A percentile compares a stretch with the other conserved stretches of the same genome.
These are phyloP conservation scores for Puccinia sorghi DNA, from an alignment of 1,284 basidiomycete species.

Conservation along the genomic window DNA sequence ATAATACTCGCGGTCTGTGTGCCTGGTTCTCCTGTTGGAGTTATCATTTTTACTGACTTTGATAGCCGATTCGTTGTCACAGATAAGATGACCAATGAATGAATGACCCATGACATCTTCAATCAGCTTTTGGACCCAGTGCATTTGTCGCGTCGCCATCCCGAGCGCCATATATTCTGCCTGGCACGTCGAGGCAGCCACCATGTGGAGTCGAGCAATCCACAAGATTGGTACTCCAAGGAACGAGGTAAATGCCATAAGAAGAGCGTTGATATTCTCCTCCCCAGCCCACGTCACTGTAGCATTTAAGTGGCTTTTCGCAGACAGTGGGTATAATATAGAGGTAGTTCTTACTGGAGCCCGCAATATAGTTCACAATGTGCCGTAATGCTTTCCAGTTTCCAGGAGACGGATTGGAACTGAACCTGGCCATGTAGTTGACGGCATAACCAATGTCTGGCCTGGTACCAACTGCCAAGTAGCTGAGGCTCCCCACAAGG, in stretches of 20 bases:
- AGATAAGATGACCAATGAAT: background rate
- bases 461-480: too few relatives aligned
- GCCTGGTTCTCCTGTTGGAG: conserved; percentile 3
- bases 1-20: conserved; percentile 15
- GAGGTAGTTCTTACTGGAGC: background rate
- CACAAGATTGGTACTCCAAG: background rate
- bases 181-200: conserved; percentile 16
- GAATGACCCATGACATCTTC: background rate
- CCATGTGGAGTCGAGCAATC: background rate
- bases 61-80: conserved; percentile 7
- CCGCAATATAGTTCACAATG: background rate
- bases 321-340: background rate
- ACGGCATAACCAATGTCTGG: background rate
- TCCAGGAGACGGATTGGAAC: too few relatives aligned
- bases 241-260: background rate
- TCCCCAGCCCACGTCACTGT: conserved; percentile 22
- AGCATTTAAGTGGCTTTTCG: background rate
- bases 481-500: too few relatives aligned
- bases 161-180: conserved; percentile 24
- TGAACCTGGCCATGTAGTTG: too few relatives aligned
- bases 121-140: background rate
- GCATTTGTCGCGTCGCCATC: background rate
- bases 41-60: background rate
- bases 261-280: conserved; percentile 2
- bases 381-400: background rate